Evolutionary conservation across 805 yeast genomes (phyloP).

Genomic region (Ogataea siamensis): DNA sequence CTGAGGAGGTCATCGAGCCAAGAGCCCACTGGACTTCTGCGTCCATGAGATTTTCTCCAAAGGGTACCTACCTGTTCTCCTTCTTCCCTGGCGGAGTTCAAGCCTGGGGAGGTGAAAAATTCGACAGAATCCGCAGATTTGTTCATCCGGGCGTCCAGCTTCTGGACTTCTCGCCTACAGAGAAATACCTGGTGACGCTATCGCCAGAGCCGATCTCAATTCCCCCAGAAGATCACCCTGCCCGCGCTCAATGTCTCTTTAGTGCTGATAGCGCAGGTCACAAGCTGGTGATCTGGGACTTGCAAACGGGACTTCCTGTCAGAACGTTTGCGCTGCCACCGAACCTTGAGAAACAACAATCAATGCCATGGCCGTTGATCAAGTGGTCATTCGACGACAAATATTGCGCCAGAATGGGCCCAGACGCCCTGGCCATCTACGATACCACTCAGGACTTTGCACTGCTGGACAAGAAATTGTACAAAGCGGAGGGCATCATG

Average conservation of each 20-base stretch:
- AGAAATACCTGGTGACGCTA: constrained; percentile 83
- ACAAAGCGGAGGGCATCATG: constrained; percentile 78
- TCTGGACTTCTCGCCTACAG: constrained; percentile 90
- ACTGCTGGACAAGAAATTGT: constrained; percentile 79
- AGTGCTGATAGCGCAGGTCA: constrained; percentile 88
- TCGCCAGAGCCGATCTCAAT: constrained; percentile 79
- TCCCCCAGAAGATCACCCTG: constrained; percentile 65
- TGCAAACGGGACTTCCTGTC: constrained; percentile 75
- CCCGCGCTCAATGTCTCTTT: constrained; percentile 72
- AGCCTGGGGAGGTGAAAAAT: constrained; percentile 90
- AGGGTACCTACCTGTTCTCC: constrained; percentile 84
- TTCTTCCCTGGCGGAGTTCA: constrained; percentile 93
- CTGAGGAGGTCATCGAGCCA: constrained; percentile 75
- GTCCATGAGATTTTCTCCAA: constrained; percentile 87
- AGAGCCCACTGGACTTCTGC: constrained; percentile 85
- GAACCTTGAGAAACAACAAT: constrained; percentile 59
- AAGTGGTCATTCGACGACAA: constrained; percentile 93
- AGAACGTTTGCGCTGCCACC: constrained; percentile 91
- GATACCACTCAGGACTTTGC: constrained; percentile 71
- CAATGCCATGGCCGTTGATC: constrained; percentile 91
- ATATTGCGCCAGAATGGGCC: constrained; percentile 93
- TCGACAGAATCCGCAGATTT: constrained; percentile 71
- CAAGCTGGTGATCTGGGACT: constrained; percentile 90
- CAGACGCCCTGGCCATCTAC: constrained; percentile 87
- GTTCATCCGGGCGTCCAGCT: constrained; percentile 87